Evolutionary conservation across 2,329 filamentous ascomycete species (phyloP), one percentile per base, ranked within the genome.

Genomic region (Colletotrichum sp.): DNA sequence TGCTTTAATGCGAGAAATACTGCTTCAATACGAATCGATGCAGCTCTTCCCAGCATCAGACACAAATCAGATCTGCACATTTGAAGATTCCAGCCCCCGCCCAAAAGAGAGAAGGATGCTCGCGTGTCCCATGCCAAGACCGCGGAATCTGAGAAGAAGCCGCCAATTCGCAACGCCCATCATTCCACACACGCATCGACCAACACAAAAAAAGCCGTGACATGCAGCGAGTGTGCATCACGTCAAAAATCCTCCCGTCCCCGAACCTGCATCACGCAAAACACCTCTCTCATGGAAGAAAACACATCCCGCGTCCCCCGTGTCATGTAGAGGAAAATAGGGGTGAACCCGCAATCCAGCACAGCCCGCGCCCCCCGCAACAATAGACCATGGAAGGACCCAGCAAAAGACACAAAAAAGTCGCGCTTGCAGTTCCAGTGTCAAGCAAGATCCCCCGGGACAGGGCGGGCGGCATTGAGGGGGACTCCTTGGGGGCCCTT

Each of bases 391-490:
- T 52, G 43, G 43, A 52, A 52, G 43, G 43, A 52, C n/a, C 43
- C 43, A 52, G 43, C 43, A 52, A 13, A 52, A 52, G 3, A 0
- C 39, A 43, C 43, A 52, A 13, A 52, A 52, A 52, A 52, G 43
- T 52, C n/a, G 12, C n/a, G 43, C 43, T 52, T 52, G 43, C n/a
- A 48, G 9, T 43, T 43, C 36, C 36, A n/a, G 0, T 6, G 36
- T 43, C 36, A 43, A 43, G 36, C 36, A 48, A 48, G 39, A 48
- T 48, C 18, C 39, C 39, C 39, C 18, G 18, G 39, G 18, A 48
- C 39, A 72, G 72, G 69, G 69, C 72, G 55, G 43, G 34, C 52
- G 68, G 72, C 67, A 74, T 66, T 74, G 68, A 71, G 68, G 36
- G 67, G 68, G 14, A 18, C 32, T 57, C 59, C 66, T 72, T 68